Percentiles rank a stretch among this genome's conserved stretches.
These are phyloP conservation scores for Tephrocybe sp. DNA, from an alignment of 768 basidiomycete species.

Conservation along the genomic window DNA sequence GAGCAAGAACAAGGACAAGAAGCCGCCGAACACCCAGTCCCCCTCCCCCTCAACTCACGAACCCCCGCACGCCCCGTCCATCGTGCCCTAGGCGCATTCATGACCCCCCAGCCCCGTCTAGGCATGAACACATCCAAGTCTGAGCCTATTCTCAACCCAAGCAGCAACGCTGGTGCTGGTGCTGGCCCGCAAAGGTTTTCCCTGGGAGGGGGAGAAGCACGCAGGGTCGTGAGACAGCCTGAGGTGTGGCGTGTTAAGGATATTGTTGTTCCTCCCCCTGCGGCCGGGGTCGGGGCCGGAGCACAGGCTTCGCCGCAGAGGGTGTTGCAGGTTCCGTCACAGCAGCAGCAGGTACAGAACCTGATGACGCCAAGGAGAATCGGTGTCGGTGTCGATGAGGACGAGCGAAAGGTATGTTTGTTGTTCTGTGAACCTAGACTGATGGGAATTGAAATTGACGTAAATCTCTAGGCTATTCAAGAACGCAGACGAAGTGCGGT, in stretches of 20 bases:
- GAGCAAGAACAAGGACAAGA: slow-evolving; percentile 10
- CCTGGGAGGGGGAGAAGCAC: slow-evolving; percentile 44
- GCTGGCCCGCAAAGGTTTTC: slow-evolving; percentile 31
- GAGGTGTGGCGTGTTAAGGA: slow-evolving; percentile 58
- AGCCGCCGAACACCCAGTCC: slow-evolving; percentile 18
- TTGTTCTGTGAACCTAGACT: too few species aligned
- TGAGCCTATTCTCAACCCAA: not conserved
- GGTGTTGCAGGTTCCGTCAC: slow-evolving; percentile 3
- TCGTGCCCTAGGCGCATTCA: slow-evolving; percentile 39
- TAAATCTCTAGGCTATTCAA: slow-evolving; percentile 45
- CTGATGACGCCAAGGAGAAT: slow-evolving; percentile 13
- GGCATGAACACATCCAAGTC: not conserved
- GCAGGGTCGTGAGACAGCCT: slow-evolving; percentile 36
- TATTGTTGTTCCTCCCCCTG: slow-evolving; percentile 39
- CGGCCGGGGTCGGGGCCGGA: not conserved
- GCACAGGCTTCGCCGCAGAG: not conserved
- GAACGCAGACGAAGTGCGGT: slow-evolving; percentile 62
- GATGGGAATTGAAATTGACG: not conserved
- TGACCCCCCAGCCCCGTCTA: slow-evolving; percentile 49
- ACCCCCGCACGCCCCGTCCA: slow-evolving; percentile 24
- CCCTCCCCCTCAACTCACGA: slow-evolving; percentile 17
- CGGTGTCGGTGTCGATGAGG: slow-evolving; percentile 35
- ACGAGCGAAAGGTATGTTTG: slow-evolving; percentile 40
- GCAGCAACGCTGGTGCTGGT: not conserved
- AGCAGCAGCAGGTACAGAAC: not conserved